Conservation (phyloP, 495 filamentous ascomycete species). For the Tricharina praecox region DNA sequence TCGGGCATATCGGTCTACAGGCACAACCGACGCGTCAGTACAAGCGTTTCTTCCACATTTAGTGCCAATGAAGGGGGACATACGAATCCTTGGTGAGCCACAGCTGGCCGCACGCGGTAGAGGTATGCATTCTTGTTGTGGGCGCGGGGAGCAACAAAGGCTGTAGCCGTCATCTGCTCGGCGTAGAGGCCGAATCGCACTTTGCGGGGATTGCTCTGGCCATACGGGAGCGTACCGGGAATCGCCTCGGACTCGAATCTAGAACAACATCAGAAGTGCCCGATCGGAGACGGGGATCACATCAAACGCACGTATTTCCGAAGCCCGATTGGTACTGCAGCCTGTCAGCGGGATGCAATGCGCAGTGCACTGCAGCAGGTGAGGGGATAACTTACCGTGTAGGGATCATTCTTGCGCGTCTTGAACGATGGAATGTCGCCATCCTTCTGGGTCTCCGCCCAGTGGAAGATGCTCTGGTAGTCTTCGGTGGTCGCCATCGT, state of each 20-base stretch:
- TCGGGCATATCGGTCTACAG: slow-evolving; percentile 34
- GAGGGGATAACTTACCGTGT: slow-evolving; percentile 2
- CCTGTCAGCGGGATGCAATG: too few relatives aligned
- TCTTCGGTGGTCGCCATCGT: too few relatives aligned
- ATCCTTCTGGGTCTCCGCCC: slow-evolving; percentile 41
- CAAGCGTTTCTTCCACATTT: too few relatives aligned
- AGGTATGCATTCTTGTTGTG: slow-evolving; percentile 86
- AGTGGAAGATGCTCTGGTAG: slow-evolving; percentile 42
- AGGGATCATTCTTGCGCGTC: slow-evolving; percentile 2
- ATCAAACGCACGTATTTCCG: slow-evolving; percentile 1
- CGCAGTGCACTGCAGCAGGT: too few relatives aligned
- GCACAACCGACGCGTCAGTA: too few relatives aligned
- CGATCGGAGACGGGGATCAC: neutral
- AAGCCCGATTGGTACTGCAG: slow-evolving; percentile 6
- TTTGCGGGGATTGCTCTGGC: slow-evolving; percentile 72
- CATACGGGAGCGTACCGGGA: slow-evolving; percentile 31
- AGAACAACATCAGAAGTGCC: neutral
- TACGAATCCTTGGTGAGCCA: slow-evolving; percentile 56
- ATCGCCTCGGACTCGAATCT: slow-evolving; percentile 7
- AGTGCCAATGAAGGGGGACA: neutral
- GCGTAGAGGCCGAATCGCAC: slow-evolving; percentile 65
- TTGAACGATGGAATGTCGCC: slow-evolving; percentile 33
- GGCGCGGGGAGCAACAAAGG: slow-evolving; percentile 72
- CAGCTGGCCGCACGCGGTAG: slow-evolving; percentile 68
- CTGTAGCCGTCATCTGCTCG: slow-evolving; percentile 81